Conservation (phyloP, 345 rosid species). For the Brassica carinata region DNA sequence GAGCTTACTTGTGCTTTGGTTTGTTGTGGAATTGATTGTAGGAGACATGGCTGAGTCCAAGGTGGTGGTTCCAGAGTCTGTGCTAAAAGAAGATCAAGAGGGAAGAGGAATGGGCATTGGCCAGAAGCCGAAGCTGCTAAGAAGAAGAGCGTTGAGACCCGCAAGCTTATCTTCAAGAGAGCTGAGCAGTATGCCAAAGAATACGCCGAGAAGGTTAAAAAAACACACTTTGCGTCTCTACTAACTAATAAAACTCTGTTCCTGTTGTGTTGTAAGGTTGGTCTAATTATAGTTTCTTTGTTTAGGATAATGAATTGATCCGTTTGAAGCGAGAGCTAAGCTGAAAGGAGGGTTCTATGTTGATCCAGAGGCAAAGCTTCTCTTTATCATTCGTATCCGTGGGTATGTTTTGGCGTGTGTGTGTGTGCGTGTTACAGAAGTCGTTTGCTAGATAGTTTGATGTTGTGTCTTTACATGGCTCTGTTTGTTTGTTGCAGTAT, state of each 20-base stretch:
- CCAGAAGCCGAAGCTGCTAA: constrained; percentile 50
- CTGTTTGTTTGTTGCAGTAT: constrained; percentile 49
- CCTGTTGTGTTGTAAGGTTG: background rate
- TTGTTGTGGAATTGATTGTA: background rate
- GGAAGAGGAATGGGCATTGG: constrained; percentile 48
- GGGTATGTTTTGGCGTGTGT: constrained; percentile 54
- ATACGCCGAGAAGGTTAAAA: constrained; percentile 56
- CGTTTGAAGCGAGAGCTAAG: constrained; percentile 76
- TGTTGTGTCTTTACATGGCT: background rate
- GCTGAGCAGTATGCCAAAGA: constrained; percentile 65
- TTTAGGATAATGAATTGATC: constrained; percentile 66
- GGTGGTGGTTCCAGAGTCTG: constrained; percentile 66
- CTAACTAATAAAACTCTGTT: background rate
- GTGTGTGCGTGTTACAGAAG: background rate
- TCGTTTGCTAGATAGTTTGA: background rate
- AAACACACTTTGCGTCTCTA: background rate
- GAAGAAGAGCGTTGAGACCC: constrained; percentile 55
- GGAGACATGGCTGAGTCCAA: constrained; percentile 43
- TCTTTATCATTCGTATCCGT: constrained; percentile 77
- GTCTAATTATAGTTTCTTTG: too few relatives aligned
- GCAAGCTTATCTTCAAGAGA: constrained; percentile 57
- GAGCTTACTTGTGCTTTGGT: background rate
- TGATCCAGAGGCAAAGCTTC: constrained; percentile 74
- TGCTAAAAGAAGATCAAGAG: constrained; percentile 72
- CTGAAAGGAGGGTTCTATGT: constrained; percentile 91